phyloP scores from a whole-genome alignment of 345 rosid genomes.

The Lepidium aucheri region DNA sequence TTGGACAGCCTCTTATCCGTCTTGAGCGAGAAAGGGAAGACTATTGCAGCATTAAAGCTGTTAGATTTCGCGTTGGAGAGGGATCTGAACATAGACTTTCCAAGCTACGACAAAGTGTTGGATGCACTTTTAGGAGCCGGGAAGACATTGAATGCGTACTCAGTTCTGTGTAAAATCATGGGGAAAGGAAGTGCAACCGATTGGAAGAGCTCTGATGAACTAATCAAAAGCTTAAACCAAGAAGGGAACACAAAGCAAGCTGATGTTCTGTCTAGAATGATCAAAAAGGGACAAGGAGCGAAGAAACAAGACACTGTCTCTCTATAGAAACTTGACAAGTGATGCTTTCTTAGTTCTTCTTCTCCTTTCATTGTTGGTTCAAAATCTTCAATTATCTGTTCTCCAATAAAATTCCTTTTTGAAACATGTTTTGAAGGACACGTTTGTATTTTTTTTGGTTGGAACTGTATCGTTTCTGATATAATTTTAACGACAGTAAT shows the following conservation, averaged over 20 bases:
- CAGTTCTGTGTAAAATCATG: conserved; percentile 68
- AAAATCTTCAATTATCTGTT: neutral
- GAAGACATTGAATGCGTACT: conserved; percentile 85
- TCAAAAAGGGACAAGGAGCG: conserved; percentile 35
- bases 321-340: conserved; percentile 12
- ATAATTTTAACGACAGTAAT: neutral
- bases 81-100: conserved; percentile 44
- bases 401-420: conserved; percentile 8
- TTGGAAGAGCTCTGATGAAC: conserved; percentile 63
- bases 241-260: conserved; percentile 91
- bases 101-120: conserved; percentile 74
- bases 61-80: conserved; percentile 68
- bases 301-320: conserved; percentile 23
- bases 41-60: conserved; percentile 74
- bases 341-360: neutral
- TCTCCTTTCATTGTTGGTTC: neutral
- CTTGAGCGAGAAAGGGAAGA: conserved; percentile 74
- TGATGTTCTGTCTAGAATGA: conserved; percentile 74
- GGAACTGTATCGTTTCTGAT: conserved; percentile 10
- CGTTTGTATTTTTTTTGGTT: conserved; percentile 5
- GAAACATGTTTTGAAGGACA: conserved; percentile 12
- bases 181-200: conserved; percentile 60
- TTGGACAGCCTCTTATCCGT: conserved; percentile 52
- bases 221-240: conserved; percentile 67
- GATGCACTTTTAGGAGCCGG: conserved; percentile 77